Evolutionary conservation across 179 eudicot genomes (phyloP).

Genomic region (Spinacia oleracea): DNA sequence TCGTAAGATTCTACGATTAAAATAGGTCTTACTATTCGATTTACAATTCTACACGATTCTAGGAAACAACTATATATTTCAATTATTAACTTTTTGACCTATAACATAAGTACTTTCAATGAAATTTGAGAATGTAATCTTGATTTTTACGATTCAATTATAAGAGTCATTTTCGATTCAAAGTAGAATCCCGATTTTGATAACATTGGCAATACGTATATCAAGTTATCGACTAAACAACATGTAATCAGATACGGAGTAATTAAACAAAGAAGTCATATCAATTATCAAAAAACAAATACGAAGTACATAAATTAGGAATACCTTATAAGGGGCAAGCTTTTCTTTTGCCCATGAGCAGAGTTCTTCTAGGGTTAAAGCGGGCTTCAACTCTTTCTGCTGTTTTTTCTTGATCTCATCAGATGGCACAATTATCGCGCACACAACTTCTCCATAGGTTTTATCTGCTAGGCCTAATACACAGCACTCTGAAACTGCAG

Average conservation of each 20-base stretch:
- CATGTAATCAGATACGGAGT: background rate
- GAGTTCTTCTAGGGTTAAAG: conserved; percentile 76
- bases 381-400: conserved; percentile 64
- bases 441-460: conserved; percentile 83
- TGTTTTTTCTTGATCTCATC: conserved; percentile 52
- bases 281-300: background rate
- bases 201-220: no score
- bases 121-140: no score
- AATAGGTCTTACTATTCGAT: no score
- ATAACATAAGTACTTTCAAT: no score
- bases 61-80: no score
- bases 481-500: conserved; percentile 86
- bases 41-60: no score
- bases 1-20: no score
- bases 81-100: no score
- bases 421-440: conserved; percentile 77
- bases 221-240: background rate
- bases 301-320: background rate
- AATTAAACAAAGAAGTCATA: background rate
- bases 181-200: no score
- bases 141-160: no score
- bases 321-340: conserved; percentile 98
- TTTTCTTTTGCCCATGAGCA: conserved; percentile 75
- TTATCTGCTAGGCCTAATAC: conserved; percentile 89
- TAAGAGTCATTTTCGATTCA: no score